Percentiles rank a stretch among this genome's conserved stretches.
Conservation (phyloP, 345 rosid genomes). For the Populus ilicifolia region DNA sequence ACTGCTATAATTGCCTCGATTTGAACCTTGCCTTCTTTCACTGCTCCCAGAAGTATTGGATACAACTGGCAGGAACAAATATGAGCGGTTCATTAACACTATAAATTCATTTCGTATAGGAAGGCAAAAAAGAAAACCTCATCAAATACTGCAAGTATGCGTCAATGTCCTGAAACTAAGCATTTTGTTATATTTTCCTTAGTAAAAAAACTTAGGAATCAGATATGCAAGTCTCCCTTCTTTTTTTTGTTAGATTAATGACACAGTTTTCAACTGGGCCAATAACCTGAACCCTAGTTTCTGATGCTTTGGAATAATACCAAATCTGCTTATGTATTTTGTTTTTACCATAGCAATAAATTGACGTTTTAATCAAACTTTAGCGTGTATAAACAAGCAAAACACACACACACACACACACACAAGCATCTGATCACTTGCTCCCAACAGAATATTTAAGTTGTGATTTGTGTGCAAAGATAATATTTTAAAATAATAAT, state of each 20-base stretch:
- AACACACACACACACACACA: no score
- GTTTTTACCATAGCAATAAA: neutral
- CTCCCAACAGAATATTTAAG: neutral
- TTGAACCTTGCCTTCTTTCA: constrained; percentile 43
- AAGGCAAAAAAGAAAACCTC: neutral
- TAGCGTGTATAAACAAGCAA: neutral
- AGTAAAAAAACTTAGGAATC: neutral
- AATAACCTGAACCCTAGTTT: neutral
- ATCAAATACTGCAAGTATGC: neutral
- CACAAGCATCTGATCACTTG: constrained; percentile 1
- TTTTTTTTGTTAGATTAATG: neutral
- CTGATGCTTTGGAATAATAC: neutral
- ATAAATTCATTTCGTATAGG: neutral
- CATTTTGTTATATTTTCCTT: neutral
- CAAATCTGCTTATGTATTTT: neutral
- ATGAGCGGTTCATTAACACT: neutral
- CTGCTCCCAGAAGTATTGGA: constrained; percentile 33
- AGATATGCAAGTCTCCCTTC: neutral
- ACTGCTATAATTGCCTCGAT: constrained; percentile 30
- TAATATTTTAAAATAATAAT: no score
- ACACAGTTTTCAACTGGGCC: neutral
- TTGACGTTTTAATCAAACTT: neutral
- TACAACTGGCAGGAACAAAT: constrained; percentile 14
- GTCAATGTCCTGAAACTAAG: neutral
- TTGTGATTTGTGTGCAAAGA: neutral